Evolutionary conservation across 139 green algal genomes (phyloP).

Genomic region (Coelastrella sp.): DNA sequence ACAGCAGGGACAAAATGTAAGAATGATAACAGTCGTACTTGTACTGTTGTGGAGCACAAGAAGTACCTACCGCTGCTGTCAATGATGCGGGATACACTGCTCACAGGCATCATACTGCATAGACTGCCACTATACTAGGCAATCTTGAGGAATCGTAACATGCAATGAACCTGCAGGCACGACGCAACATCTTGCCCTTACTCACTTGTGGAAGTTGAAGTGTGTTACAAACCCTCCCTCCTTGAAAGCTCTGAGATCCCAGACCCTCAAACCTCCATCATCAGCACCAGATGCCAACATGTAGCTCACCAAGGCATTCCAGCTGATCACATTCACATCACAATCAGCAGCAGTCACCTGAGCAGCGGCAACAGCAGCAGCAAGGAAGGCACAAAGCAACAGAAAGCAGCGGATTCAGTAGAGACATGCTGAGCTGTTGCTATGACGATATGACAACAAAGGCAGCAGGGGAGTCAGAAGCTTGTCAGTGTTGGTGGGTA

Average conservation of each 20-base stretch:
- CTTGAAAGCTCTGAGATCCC: constrained; percentile 93
- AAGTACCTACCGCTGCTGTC: no score
- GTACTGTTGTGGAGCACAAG: no score
- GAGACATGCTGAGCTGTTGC: no score
- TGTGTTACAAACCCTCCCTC: constrained; percentile 34
- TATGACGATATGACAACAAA: neutral
- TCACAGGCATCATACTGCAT: no score
- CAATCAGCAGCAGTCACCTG: constrained; percentile 72
- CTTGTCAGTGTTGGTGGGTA: no score
- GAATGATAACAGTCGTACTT: neutral
- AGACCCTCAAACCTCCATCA: constrained; percentile 90
- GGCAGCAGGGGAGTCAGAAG: neutral
- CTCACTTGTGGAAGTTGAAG: constrained; percentile 44
- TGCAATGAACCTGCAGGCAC: neutral
- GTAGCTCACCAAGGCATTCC: constrained; percentile 90
- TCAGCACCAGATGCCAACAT: constrained; percentile 96
- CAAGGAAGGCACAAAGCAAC: neutral
- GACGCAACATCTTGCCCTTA: neutral
- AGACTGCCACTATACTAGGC: no score
- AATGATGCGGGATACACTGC: no score
- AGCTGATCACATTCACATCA: constrained; percentile 98
- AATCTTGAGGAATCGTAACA: no score
- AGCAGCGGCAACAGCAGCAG: constrained; percentile 58
- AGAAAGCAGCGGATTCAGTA: no score
- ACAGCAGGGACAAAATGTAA: neutral